Base-by-base conservation (phyloP, 1,284 basidiomycete species). In the Hemileia vastatrix region DNA sequence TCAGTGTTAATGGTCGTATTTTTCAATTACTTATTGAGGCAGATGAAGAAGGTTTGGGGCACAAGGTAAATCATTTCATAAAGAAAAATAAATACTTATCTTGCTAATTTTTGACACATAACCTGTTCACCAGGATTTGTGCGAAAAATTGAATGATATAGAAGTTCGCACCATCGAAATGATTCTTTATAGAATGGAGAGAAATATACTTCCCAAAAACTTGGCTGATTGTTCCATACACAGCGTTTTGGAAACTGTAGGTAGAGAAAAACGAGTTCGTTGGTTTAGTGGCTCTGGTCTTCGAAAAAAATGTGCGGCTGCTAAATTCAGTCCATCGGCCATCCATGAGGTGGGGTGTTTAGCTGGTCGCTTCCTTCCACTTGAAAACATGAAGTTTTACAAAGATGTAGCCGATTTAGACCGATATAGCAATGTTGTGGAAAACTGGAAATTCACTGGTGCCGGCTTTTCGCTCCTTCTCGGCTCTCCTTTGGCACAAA, bases 141-240 rank as follows among this genome's bases (percentile, higher is more conserved):
- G 83, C 40, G 66, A 71, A 21, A 78, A 81, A 18, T 78, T 91
- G 19, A 81, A 82, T 67, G 80, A 84, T 65, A 86, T 88, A 64
- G 86, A 90, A 72, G 82, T 81, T 69, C 83, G 89, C 27, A 88
- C 86, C 1, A 79, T 89, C 54, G 88, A 90, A 71, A 80, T 86
- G 13, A 77, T 88, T n/a, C 79, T 90, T 33, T 79, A 80, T 13
- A 83, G 86, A 48, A 81, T 86, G 45, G 83, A 84, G 65, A 83
- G 81, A 68, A 79, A 74, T 63, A 77, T 79, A 5, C 85, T 84
- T 18, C 86, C 86, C 2, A 61, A 81, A 11, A 86, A 88, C 72
- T 80, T 90, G 3, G 78, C 78, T 51, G 86, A 91, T 74, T 77
- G 87, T 48, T 81, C 82, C 31, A 81, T 87, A 55, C 80, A 81